Evolutionary conservation across 805 yeast species (phyloP).

Genomic region (Maudiozyma barnettii): DNA sequence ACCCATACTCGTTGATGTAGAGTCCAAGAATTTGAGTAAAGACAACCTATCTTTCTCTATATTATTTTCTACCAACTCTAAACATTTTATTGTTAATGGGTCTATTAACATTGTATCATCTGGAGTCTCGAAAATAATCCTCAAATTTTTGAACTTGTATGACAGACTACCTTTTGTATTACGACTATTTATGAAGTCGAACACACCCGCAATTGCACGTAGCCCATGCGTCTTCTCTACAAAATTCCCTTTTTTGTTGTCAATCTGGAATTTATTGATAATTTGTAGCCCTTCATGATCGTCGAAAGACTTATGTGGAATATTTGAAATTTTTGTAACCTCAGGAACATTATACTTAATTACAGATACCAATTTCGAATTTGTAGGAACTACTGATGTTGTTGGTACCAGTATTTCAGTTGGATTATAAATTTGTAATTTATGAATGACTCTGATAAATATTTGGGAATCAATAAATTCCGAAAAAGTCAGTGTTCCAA

Average conservation of each 20-base stretch:
- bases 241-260: constrained; percentile 9
- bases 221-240: constrained; percentile 26
- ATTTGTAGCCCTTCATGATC: constrained; percentile 18
- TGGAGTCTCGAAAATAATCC: constrained; percentile 32
- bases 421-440: constrained; percentile 29
- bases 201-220: constrained; percentile 29
- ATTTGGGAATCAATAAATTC: constrained; percentile 38
- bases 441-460: constrained; percentile 36
- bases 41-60: constrained; percentile 25
- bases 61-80: constrained; percentile 33
- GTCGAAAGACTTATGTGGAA: constrained; percentile 22
- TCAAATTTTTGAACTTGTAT: constrained; percentile 23
- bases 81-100: constrained; percentile 28
- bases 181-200: constrained; percentile 15
- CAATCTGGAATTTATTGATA: constrained; percentile 15
- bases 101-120: constrained; percentile 39
- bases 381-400: constrained; percentile 18
- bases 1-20: constrained; percentile 41
- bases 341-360: constrained; percentile 28
- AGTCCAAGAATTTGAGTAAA: constrained; percentile 31
- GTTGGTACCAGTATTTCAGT: constrained; percentile 31
- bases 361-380: constrained; percentile 30
- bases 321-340: constrained; percentile 18
- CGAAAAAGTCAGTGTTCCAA: constrained; percentile 32
- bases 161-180: constrained; percentile 5